phyloP scores from a whole-genome alignment of 805 yeast species.

The Candida taoyuanica region DNA sequence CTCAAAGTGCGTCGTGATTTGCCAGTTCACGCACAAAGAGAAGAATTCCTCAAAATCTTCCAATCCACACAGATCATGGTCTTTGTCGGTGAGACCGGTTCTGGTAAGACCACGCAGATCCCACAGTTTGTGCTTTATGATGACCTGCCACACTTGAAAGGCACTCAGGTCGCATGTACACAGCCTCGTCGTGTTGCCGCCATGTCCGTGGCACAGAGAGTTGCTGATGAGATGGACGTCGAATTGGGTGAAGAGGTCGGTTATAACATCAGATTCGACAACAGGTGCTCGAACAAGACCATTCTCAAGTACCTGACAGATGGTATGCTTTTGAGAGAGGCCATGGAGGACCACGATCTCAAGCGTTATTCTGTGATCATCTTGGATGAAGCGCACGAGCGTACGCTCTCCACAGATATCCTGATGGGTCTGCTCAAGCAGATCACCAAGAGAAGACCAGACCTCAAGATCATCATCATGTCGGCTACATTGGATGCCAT shows the following conservation, averaged over 20 bases:
- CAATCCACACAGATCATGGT: slow-evolving; percentile 93
- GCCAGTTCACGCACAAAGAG: slow-evolving; percentile 93
- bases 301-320: slow-evolving; percentile 95
- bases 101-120: slow-evolving; percentile 97
- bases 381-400: slow-evolving; percentile 96
- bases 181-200: slow-evolving; percentile 98
- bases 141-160: slow-evolving; percentile 83
- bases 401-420: slow-evolving; percentile 95
- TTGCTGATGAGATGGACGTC: slow-evolving; percentile 96
- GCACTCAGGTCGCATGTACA: slow-evolving; percentile 91
- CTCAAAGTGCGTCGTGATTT: slow-evolving; percentile 74
- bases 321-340: slow-evolving; percentile 96
- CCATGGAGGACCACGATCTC: slow-evolving; percentile 91
- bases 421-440: slow-evolving; percentile 92
- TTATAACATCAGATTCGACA: slow-evolving; percentile 90
- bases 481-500: slow-evolving; percentile 97
- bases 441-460: slow-evolving; percentile 73
- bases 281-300: slow-evolving; percentile 75
- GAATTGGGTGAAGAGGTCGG: slow-evolving; percentile 92
- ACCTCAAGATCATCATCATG: slow-evolving; percentile 89
- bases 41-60: slow-evolving; percentile 78
- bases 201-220: slow-evolving; percentile 96
- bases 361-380: slow-evolving; percentile 82
- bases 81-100: slow-evolving; percentile 98
- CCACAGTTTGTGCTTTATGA: slow-evolving; percentile 92